Evolutionary conservation across 2,329 filamentous ascomycete species (phyloP).

Genomic region (Penicillium griseofulvum): DNA sequence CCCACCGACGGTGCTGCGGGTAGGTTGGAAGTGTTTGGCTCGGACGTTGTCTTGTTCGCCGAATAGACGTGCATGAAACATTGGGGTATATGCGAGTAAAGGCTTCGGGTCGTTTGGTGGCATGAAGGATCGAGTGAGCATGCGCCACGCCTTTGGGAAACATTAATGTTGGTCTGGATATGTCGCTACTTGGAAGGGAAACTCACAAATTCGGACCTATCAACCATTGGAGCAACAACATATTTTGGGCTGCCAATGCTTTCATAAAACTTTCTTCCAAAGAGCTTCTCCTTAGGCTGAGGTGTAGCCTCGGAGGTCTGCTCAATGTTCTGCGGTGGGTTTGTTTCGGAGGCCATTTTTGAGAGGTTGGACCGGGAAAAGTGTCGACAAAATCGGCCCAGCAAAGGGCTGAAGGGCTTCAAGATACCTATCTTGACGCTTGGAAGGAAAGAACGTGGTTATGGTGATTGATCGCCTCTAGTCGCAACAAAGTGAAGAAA

Average conservation of each 20-base stretch:
- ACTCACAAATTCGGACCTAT: conserved; percentile 93
- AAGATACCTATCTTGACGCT: conserved; percentile 33
- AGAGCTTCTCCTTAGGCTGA: conserved; percentile 57
- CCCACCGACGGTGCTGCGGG: conserved; percentile 35
- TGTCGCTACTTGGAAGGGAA: conserved; percentile 1
- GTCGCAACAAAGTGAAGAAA: conserved; percentile 1
- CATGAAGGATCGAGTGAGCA: conserved; percentile 92
- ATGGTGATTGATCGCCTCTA: conserved; percentile 6
- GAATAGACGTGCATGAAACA: conserved; percentile 93
- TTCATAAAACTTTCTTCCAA: conserved; percentile 88
- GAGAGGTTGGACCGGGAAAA: conserved; percentile 6
- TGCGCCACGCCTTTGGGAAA: conserved; percentile 76
- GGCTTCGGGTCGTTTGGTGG: conserved; percentile 60
- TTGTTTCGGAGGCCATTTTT: conserved; percentile 29
- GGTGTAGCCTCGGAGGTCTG: conserved; percentile 18
- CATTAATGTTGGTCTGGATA: conserved; percentile 2
- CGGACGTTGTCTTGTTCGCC: conserved; percentile 73
- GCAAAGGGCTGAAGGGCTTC: conserved; percentile 24
- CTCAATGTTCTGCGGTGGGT: conserved; percentile 18
- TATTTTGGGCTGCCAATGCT: conserved; percentile 89
- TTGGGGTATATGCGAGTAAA: conserved; percentile 87
- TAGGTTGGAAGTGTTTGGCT: conserved; percentile 75
- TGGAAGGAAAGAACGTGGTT: conserved; percentile 1
- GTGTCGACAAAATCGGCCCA: conserved; percentile 26
- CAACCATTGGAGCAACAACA: conserved; percentile 94